These are phyloP conservation scores for Cyclanthera cordifolia DNA, from an alignment of 306 rosid genomes.

Conservation along the genomic window DNA sequence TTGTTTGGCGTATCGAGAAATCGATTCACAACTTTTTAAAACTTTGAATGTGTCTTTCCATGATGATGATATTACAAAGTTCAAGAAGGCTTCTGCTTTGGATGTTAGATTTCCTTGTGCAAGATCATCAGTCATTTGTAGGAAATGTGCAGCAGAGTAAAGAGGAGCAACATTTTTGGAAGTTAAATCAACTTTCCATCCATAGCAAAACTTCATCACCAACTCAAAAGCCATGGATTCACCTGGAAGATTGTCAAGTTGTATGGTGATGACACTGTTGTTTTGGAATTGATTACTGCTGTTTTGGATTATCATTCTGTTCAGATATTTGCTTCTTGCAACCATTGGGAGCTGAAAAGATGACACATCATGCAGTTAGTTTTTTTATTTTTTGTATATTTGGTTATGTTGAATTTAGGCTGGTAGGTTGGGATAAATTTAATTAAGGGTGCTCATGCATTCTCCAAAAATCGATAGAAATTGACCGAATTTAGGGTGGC, in stretches of 20 bases:
- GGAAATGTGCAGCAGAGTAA: conserved; percentile 54
- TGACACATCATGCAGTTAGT: not conserved
- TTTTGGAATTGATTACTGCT: conserved; percentile 22
- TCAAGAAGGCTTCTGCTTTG: conserved; percentile 51
- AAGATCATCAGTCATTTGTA: conserved; percentile 71
- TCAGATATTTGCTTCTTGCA: conserved; percentile 65
- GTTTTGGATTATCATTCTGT: conserved; percentile 46
- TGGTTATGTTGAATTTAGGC: no score
- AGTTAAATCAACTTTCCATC: conserved; percentile 57
- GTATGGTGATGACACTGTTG: conserved; percentile 21
- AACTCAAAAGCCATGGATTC: conserved; percentile 43
- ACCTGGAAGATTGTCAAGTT: conserved; percentile 56
- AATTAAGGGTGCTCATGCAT: no score
- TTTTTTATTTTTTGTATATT: no score
- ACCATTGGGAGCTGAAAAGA: conserved; percentile 54
- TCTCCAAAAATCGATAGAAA: no score
- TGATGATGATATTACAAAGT: conserved; percentile 45
- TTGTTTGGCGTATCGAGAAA: conserved; percentile 51
- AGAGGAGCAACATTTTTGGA: conserved; percentile 43
- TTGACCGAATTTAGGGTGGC: no score
- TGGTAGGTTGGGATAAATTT: no score
- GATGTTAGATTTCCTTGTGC: conserved; percentile 55
- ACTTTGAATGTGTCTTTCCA: conserved; percentile 67
- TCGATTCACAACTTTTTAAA: conserved; percentile 53
- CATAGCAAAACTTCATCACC: conserved; percentile 67